Evolutionary conservation across 768 basidiomycete genomes (phyloP).

Genomic region (Rhizopogon sp.): DNA sequence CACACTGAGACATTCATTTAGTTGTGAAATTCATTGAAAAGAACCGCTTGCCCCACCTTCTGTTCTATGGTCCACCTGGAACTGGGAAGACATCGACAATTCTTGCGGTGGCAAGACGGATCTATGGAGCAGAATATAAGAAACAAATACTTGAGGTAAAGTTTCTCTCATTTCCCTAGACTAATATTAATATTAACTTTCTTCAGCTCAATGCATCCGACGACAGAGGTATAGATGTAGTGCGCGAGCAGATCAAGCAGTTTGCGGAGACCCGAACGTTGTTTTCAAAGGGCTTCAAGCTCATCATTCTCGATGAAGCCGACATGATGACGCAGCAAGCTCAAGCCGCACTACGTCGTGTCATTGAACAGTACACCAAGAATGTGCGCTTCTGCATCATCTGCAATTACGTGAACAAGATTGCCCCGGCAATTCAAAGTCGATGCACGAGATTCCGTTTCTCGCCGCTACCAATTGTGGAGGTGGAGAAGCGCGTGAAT

Average conservation of each 20-base stretch:
- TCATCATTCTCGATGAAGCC: constrained; percentile 98
- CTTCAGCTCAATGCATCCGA: constrained; percentile 92
- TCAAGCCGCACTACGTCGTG: constrained; percentile 92
- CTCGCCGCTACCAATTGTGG: constrained; percentile 79
- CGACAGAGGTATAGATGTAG: constrained; percentile 97
- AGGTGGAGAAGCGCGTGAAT: constrained; percentile 81
- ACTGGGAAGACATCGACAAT: constrained; percentile 99
- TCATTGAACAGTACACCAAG: constrained; percentile 98
- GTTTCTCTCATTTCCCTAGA: neutral
- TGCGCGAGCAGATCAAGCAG: constrained; percentile 97
- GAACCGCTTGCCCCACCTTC: constrained; percentile 87
- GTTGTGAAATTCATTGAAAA: constrained; percentile 97
- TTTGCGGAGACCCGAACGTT: constrained; percentile 95
- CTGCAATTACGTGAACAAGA: constrained; percentile 99
- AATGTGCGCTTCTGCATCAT: constrained; percentile 99
- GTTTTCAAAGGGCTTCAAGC: constrained; percentile 90
- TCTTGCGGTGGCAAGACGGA: constrained; percentile 87
- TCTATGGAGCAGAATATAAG: constrained; percentile 81
- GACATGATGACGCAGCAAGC: constrained; percentile 99
- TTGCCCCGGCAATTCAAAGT: constrained; percentile 96
- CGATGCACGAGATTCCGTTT: constrained; percentile 97
- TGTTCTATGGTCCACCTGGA: constrained; percentile 97
- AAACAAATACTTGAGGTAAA: constrained; percentile 92
- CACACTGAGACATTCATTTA: constrained; percentile 28
- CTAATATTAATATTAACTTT: neutral